A percentile compares a stretch with the other conserved stretches of the same genome.
Evolutionary conservation across 2,329 filamentous ascomycete genomes (phyloP).

Genomic region (Thermoascus crustaceus): DNA sequence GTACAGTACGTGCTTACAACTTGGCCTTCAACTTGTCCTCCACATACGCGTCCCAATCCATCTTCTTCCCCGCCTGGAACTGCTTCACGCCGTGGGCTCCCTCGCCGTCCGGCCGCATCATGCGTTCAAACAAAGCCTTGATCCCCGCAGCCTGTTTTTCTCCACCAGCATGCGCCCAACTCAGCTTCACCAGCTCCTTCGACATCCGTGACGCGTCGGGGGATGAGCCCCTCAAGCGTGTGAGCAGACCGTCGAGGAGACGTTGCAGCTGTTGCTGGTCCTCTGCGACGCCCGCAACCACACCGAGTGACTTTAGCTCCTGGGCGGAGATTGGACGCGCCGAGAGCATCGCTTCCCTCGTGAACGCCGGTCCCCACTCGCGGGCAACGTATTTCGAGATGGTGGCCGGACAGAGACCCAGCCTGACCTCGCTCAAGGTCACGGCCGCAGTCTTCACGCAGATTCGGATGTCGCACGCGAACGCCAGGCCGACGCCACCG

Average conservation of each 20-base stretch:
- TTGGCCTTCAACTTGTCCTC: conserved; percentile 20
- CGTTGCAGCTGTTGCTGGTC: conserved; percentile 8
- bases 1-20: too few relatives aligned
- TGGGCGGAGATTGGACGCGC: conserved; percentile 19
- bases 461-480: conserved; percentile 35
- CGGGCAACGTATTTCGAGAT: conserved; percentile 35
- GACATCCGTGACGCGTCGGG: conserved; percentile 24
- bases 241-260: conserved; percentile 19
- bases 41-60: conserved; percentile 20
- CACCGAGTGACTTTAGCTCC: conserved; percentile 19
- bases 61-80: conserved; percentile 15
- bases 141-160: conserved; percentile 14
- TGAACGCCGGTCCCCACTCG: conserved; percentile 31
- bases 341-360: conserved; percentile 32
- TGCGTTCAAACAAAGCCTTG: conserved; percentile 18
- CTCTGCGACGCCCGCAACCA: conserved; percentile 18
- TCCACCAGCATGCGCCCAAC: conserved; percentile 16
- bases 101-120: conserved; percentile 19
- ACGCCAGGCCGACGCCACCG: conserved; percentile 38
- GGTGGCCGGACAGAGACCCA: conserved; percentile 30
- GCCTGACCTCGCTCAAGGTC: conserved; percentile 35
- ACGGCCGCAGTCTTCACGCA: conserved; percentile 11
- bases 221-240: conserved; percentile 15
- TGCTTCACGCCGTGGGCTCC: conserved; percentile 15
- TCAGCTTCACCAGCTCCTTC: conserved; percentile 25